A percentile compares a stretch with the other conserved stretches of the same genome.
Conservation (phyloP, 164 flowering plant species). For the Vitis labrusca region DNA sequence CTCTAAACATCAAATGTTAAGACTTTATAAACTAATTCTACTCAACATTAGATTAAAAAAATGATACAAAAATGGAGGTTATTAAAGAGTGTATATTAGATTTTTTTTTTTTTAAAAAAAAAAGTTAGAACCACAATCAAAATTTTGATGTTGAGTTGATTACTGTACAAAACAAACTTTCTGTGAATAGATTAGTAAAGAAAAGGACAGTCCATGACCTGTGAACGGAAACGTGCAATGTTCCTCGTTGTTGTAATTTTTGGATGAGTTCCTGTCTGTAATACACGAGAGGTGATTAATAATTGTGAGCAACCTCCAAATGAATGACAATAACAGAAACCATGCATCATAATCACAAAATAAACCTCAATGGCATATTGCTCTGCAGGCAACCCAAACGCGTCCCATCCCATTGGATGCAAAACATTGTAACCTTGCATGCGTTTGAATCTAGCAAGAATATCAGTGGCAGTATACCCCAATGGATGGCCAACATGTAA, state of each 20-base stretch:
- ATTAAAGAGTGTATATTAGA: too few relatives aligned
- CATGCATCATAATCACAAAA: not conserved
- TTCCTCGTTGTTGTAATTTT: constrained; percentile 80
- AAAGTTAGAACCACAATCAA: not conserved
- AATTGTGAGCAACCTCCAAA: not conserved
- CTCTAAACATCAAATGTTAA: too few relatives aligned
- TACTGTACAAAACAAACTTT: not conserved
- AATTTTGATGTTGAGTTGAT: too few relatives aligned
- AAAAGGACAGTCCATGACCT: constrained; percentile 47
- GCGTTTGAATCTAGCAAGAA: constrained; percentile 82
- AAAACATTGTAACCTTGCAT: constrained; percentile 97
- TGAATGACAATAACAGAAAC: not conserved
- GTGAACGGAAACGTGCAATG: constrained; percentile 78
- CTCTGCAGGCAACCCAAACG: constrained; percentile 98
- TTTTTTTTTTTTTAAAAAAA: too few relatives aligned
- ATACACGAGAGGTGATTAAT: constrained; percentile 6
- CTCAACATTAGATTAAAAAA: too few relatives aligned
- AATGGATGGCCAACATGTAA: constrained; percentile 98
- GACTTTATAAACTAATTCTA: too few relatives aligned
- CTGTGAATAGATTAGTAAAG: not conserved
- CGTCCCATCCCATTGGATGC: constrained; percentile 99
- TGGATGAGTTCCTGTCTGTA: constrained; percentile 96
- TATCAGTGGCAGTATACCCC: constrained; percentile 97
- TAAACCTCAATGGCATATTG: constrained; percentile 93
- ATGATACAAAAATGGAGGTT: too few relatives aligned